Evolutionary conservation across 2,329 filamentous ascomycete genomes (phyloP).

Genomic region (Thielaviopsis ethacetica): DNA sequence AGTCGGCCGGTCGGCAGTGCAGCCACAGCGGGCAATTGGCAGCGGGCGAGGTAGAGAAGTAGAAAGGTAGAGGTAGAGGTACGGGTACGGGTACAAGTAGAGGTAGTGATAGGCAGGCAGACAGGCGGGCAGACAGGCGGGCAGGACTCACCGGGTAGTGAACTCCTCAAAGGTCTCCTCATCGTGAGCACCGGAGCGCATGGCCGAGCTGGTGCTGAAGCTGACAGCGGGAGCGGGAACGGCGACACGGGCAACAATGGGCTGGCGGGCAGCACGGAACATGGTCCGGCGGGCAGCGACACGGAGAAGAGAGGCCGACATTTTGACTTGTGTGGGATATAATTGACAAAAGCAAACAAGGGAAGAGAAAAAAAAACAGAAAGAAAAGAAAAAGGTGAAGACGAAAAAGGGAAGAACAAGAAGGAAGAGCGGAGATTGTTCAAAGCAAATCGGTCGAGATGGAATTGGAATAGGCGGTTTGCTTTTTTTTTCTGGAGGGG

Average conservation of each 20-base stretch:
- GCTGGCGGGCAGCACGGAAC: conserved; percentile 48
- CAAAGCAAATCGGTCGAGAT: conserved; percentile 12
- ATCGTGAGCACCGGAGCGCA: conserved; percentile 46
- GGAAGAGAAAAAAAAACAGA: background rate
- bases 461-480: conserved; percentile 8
- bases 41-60: background rate
- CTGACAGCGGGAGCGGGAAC: conserved; percentile 29
- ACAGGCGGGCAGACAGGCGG: background rate
- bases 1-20: too few species aligned
- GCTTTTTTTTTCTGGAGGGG: background rate
- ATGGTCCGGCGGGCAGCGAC: conserved; percentile 50
- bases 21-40: background rate
- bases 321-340: conserved; percentile 20
- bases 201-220: conserved; percentile 45
- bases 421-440: conserved; percentile 17
- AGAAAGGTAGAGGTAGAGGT: background rate
- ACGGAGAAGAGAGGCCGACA: conserved; percentile 56
- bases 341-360: background rate
- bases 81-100: too few species aligned
- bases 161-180: conserved; percentile 99
- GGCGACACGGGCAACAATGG: conserved; percentile 37
- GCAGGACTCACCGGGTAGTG: conserved; percentile 57
- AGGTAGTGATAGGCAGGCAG: background rate
- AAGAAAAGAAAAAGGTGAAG: background rate
- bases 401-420: background rate